phyloP scores from a whole-genome alignment of 306 rosid species.

The Ammopiptanthus mongolicus region DNA sequence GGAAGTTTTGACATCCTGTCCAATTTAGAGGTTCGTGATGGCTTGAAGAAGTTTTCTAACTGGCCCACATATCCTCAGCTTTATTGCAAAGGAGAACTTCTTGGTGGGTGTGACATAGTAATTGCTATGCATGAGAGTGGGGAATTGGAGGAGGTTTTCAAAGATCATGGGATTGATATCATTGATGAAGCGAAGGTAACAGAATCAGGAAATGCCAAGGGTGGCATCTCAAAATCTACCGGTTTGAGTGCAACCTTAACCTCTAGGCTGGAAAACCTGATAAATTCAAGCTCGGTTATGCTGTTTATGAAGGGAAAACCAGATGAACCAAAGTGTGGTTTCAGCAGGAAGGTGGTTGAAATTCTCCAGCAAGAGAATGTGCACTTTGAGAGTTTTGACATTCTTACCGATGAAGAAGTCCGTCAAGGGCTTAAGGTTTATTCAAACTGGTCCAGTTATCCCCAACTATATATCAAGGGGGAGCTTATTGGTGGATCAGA shows the following conservation, averaged over 20 bases:
- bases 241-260: constrained; percentile 56
- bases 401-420: constrained; percentile 77
- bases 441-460: constrained; percentile 98
- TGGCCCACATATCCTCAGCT: constrained; percentile 98
- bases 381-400: constrained; percentile 66
- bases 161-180: constrained; percentile 60
- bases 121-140: constrained; percentile 93
- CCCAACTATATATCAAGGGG: constrained; percentile 71
- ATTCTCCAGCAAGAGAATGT: constrained; percentile 80
- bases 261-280: constrained; percentile 54
- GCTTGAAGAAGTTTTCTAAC: constrained; percentile 76
- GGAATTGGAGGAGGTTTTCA: constrained; percentile 68
- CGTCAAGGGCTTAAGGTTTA: constrained; percentile 89
- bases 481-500: constrained; percentile 94
- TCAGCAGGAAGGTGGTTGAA: constrained; percentile 88
- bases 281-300: constrained; percentile 67
- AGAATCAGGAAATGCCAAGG: constrained; percentile 48
- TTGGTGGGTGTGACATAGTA: constrained; percentile 89
- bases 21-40: constrained; percentile 73
- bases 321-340: constrained; percentile 87
- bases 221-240: constrained; percentile 54
- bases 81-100: constrained; percentile 89
- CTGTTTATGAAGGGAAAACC: constrained; percentile 93
- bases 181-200: constrained; percentile 30
- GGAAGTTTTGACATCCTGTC: constrained; percentile 81